These are phyloP conservation scores for Arthrocladium fulminans DNA, from an alignment of 2,329 filamentous ascomycete genomes.

Conservation along the genomic window DNA sequence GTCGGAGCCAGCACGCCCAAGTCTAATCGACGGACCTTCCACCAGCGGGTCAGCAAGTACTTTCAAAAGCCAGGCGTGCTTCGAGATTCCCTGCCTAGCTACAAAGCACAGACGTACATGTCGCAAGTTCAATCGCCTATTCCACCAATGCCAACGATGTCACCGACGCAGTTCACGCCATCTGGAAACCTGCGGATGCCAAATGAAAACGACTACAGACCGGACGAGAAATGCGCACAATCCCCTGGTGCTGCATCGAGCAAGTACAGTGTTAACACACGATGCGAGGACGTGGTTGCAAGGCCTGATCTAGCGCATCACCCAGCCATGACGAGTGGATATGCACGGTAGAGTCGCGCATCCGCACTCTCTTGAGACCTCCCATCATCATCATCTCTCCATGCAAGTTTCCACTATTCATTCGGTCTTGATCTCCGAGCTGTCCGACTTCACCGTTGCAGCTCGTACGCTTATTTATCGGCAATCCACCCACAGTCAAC, in stretches of 20 bases:
- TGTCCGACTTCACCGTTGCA: too few relatives aligned
- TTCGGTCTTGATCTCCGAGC: too few relatives aligned
- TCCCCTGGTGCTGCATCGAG: constrained; percentile 18
- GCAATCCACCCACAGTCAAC: too few relatives aligned
- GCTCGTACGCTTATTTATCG: too few relatives aligned
- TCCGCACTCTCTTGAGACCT: too few relatives aligned
- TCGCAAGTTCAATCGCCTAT: constrained; percentile 26
- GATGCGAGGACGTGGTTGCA: constrained; percentile 27
- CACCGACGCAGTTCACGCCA: constrained; percentile 24
- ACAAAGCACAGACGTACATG: constrained; percentile 25
- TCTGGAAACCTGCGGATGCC: constrained; percentile 46
- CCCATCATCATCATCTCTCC: too few relatives aligned
- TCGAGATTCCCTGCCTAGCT: constrained; percentile 33
- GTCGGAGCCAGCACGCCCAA: constrained; percentile 29
- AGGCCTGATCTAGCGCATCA: constrained; percentile 51
- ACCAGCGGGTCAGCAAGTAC: constrained; percentile 28
- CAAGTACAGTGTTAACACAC: constrained; percentile 18
- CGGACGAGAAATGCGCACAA: constrained; percentile 11
- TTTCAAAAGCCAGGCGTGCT: constrained; percentile 34
- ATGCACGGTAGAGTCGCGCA: constrained; percentile 15
- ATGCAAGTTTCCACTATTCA: too few relatives aligned
- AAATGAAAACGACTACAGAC: constrained; percentile 39
- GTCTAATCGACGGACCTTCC: constrained; percentile 24
- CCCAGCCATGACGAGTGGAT: constrained; percentile 32
- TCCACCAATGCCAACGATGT: constrained; percentile 25